Conservation (phyloP, 192 early-diverging fungal species). For the Podila clonocystis region DNA sequence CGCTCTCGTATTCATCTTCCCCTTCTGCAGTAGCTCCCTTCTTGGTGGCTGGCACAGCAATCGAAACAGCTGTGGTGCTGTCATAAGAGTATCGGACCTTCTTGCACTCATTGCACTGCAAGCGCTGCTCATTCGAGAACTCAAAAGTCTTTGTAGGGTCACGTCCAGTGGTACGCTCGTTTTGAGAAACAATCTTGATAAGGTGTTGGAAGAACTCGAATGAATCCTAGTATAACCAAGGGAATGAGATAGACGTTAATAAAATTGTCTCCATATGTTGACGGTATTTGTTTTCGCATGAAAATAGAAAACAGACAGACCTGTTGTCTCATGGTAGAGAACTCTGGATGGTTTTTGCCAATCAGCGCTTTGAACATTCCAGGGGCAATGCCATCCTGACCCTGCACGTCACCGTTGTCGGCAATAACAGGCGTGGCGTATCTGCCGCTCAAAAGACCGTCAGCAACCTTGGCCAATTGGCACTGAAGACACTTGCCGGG, state of each 20-base stretch:
- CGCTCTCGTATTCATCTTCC: conserved; percentile 59
- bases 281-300: neutral
- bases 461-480: conserved; percentile 91
- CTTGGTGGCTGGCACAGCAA: conserved; percentile 77
- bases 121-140: conserved; percentile 81
- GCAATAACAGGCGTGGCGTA: conserved; percentile 72
- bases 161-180: conserved; percentile 70
- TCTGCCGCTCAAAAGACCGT: conserved; percentile 89
- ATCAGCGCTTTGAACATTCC: conserved; percentile 92
- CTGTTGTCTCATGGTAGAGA: conserved; percentile 97
- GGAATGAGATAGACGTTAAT: conserved; percentile 5
- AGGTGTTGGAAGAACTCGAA: conserved; percentile 93
- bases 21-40: conserved; percentile 22
- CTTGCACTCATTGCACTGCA: conserved; percentile 89
- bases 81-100: conserved; percentile 80
- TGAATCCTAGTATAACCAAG: conserved; percentile 67
- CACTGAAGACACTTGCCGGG: conserved; percentile 88
- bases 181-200: conserved; percentile 76
- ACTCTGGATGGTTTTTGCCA: conserved; percentile 92
- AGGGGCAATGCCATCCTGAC: conserved; percentile 88
- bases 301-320: conserved; percentile 8
- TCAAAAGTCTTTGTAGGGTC: conserved; percentile 86
- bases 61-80: conserved; percentile 60
- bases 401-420: conserved; percentile 54
- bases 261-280: neutral